Conservation (phyloP, 73 alveolate genomes). For the Paramecium pentaurelia region DNA sequence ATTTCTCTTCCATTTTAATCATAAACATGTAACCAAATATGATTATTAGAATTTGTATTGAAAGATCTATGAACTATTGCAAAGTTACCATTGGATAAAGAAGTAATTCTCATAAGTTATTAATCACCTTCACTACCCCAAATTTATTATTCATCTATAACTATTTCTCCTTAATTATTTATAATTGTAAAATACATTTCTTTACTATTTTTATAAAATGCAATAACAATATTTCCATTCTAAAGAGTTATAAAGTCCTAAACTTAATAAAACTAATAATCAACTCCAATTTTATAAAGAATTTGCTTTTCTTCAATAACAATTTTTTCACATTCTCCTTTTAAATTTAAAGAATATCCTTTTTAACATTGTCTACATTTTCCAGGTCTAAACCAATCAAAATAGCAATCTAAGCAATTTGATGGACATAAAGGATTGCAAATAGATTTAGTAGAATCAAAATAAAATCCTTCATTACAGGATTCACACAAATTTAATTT, state of each 20-base stretch:
- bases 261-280: neutral
- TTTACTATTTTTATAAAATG: neutral
- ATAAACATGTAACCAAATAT: neutral
- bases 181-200: neutral
- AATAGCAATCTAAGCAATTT: neutral
- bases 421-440: neutral
- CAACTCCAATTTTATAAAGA: neutral
- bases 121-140: neutral
- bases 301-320: neutral
- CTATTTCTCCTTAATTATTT: neutral
- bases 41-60: neutral
- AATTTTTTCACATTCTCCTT: neutral
- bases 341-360: neutral
- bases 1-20: neutral
- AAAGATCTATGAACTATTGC: neutral
- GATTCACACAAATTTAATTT: conserved; percentile 1
- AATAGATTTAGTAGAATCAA: neutral
- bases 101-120: neutral
- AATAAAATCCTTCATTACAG: neutral
- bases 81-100: neutral
- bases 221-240: neutral
- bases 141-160: neutral
- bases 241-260: neutral
- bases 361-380: neutral
- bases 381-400: neutral